Base-by-base conservation (phyloP, 2,329 filamentous ascomycete genomes). In the Graphilbum sp. region DNA sequence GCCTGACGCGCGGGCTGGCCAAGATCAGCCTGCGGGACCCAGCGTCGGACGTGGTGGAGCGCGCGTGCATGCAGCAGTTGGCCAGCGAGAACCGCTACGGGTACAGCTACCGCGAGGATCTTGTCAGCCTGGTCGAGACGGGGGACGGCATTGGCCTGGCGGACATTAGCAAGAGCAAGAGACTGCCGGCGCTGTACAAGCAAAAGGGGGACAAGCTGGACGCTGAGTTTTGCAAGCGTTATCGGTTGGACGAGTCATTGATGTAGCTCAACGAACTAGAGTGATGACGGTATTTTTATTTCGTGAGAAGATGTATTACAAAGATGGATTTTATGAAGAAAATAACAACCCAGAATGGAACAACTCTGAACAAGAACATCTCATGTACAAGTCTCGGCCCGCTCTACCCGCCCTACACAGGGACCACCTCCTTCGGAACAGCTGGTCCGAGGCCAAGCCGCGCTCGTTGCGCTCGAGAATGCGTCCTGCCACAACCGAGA, bases 161-260 rank as follows among this genome's bases (percentile, higher is more conserved):
- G 11, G 32, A 39, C 12, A 39, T 39, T n/a, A 39, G 37, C 23
- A 39, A 35, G 32, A 39, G 37, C 24, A 34, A 39, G 33, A 19
- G 37, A 13, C 37, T 39, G 20, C 37, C 37, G 2, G 32, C 33
- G 13, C 15, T 39, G 4, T 35, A 21, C 37, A 39, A 39, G 27
- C 37, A 39, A 17, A 38, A 37, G 19, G n/a, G 17, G n/a, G 35
- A 32, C 5, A 37, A 32, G 35, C 12, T 37, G 31, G 18, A 16
- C 27, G 31, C 31, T 27, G 4, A n/a, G 8, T 27, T 38, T 17
- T 21, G 16, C 16, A 2, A 6, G 27, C 13, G 3, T 13, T 34
- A 38, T 16, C 36, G 36, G 11, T 19, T 38, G 12, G 36, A 38
- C 19, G 36, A 38, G 16, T 34, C 36, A 17, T 12, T 38, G 12